Evolutionary conservation across 176 grass and related monocot species (phyloP).

Genomic region (Lolium multiflorum): DNA sequence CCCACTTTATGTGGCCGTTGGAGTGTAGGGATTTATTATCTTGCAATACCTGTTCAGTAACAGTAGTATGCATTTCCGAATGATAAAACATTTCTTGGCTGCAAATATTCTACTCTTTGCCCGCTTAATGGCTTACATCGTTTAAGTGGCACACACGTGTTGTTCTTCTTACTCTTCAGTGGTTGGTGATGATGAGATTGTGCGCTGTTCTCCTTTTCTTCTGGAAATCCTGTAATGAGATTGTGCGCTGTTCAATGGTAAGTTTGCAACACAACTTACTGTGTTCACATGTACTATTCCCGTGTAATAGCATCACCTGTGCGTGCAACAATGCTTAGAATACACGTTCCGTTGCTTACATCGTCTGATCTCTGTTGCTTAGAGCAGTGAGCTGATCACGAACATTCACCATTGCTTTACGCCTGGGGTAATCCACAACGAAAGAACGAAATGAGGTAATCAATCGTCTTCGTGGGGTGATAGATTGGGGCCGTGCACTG

Average conservation of each 20-base stretch:
- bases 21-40: neutral
- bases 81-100: neutral
- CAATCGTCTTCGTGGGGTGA: neutral
- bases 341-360: neutral
- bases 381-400: neutral
- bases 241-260: neutral
- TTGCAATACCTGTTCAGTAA: no score
- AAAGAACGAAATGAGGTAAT: neutral
- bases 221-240: neutral
- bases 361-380: neutral
- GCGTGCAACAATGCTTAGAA: neutral
- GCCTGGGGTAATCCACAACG: conserved; percentile 20
- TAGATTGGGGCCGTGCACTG: neutral
- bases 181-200: neutral
- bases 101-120: neutral
- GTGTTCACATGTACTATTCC: neutral
- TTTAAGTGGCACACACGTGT: neutral
- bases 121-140: neutral
- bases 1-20: conserved; percentile 24
- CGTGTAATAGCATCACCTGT: no score
- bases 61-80: neutral
- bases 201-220: neutral
- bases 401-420: conserved; percentile 45
- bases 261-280: no score
- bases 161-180: neutral